Evolutionary conservation across 768 basidiomycete genomes (phyloP), one percentile per base, ranked within the genome.

Genomic region (Panellus pusillus): DNA sequence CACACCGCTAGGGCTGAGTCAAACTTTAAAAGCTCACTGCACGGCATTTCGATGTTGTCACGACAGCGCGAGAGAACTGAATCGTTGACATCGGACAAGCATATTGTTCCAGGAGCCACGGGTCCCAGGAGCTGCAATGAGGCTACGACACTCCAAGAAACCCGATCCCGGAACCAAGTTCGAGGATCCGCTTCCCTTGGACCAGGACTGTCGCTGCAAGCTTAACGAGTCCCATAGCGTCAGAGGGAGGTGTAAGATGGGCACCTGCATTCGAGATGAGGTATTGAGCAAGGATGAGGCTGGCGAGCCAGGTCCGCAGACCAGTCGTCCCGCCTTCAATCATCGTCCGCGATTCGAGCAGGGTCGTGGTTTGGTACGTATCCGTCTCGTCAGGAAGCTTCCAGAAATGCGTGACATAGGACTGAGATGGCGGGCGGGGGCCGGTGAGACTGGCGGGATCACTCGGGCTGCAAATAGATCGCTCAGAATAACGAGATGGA

Each of bases 281-380:
- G 61, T 82, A 85, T 44, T 84, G 77, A 0, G 83, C 81, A 17
- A 92, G 72, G 28, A 79, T 71, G 40, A 86, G 78, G 59, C 88
- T 86, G 6, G 91, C 87, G 27, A 77, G 72, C 91, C 91, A 93
- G 7, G 90, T 93, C 49, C 87, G 77, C 44, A 92, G 68, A 12
- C 91, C 89, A 1, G 89, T 92, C 0, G 89, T 92, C 0, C 91
- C 90, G 38, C 74, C 73, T 66, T 91, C 89, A 27, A 91, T 83
- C 3, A 77, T 82, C 2, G 81, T 86, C 7, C 84, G 81, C 1
- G 90, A 90, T 68, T 93, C 90, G 9, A 87, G 69, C 2, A 92
- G 68, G 0, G 90, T 90, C 15, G 77, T 71, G 4, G 68, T 76
- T 42, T 75, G 72, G 56, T 72, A 76, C 18, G 64, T 12, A 4